Evolutionary conservation across 192 early-diverging fungal species (phyloP), one percentile per base, ranked within the genome.

Genomic region (Coemansia brasiliensis): DNA sequence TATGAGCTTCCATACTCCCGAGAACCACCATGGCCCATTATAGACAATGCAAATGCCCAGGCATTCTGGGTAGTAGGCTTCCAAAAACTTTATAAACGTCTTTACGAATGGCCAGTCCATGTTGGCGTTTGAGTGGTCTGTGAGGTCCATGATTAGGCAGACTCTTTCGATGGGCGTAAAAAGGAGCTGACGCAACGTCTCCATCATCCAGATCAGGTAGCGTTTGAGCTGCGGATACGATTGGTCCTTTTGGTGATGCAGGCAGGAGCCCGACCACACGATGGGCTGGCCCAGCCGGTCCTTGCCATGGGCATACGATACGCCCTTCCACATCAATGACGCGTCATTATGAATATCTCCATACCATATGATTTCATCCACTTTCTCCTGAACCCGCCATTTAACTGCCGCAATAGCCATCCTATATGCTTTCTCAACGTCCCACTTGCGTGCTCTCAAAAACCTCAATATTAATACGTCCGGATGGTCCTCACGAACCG

Each of bases 11-110:
- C 93, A 96, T 35, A 92, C 68, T 52, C 88, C 89, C 35, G 85
- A 84, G 69, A 96, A 96, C 56, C 94, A 83, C 88, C 92, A 96
- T n/a, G 94, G 94, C 1, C 92, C 92, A 49, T 88, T 86, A 55
- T 94, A 90, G 39, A 96, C 84, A 18, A 94, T 83, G 46, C 85
- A 87, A 3, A 83, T 73, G 26, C 90, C 94, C 6, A 96, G 83
- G 24, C 84, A 87, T 59, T 96, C 94, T 1, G 94, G 94, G 63
- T 95, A 96, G 68, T 92, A 94, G 5, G 87, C 84, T 72, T 96
- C 88, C 61, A 96, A 86, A 75, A 85, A 89, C 49, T 81, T 83
- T 45, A 94, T 74, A 38, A 96, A 84, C 46, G 94, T 89, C 63
- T 92, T 91, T 41, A 93, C 84, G 56, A 89, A 88, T 9, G 83